Evolutionary conservation across 176 grass and related monocot species (phyloP), one percentile per base, ranked within the genome.

Genomic region (maize (Zea mays)): DNA sequence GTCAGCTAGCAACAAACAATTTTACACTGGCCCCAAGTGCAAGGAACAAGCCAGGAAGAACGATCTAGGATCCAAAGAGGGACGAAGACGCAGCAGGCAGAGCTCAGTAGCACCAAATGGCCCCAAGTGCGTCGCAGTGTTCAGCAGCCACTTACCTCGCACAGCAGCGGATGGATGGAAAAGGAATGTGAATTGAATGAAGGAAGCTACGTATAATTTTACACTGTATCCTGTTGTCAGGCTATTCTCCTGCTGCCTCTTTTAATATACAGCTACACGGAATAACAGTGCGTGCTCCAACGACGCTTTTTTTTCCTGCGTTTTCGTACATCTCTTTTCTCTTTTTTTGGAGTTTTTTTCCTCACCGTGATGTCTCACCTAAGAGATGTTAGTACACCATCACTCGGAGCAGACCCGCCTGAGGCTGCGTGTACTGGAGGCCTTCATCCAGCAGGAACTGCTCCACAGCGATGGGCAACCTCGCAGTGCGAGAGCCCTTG

Each of bases 361-460:
- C 68, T 73, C 71, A 75, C 68, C 40, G 17, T 7, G 52, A 75
- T 66, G 68, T 69, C 68, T 81, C 48, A 54, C 63, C 79, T 81
- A 85, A 71, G 59, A 72, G 72, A 77, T 76, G 85, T 95, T 79
- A 95, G 81, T 90, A 89, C 75, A 99, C 89, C 47, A 85, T 74
- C 62, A 95, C 89, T 21, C 90, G 84, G 57, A 99, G 87, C 60
- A 99, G 58, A 42, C 96, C 96, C 0, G 96, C 89, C 72, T 99
- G 96, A 21, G 90, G 85, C 84, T 95, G 96, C 38, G 87, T 88
- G 80, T 90, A 99, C 36, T 83, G 74, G 71, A 99, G 73, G 13
- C 96, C 96, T 84, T 95, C 81, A 4, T 89, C 92, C 55, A 99
- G 45, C 40, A 99, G 89, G 82, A 90, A 95, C 62, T 90, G 96